Conservation (phyloP, 176 grass and related monocot genomes). For the Miscanthus lutarioriparius region DNA sequence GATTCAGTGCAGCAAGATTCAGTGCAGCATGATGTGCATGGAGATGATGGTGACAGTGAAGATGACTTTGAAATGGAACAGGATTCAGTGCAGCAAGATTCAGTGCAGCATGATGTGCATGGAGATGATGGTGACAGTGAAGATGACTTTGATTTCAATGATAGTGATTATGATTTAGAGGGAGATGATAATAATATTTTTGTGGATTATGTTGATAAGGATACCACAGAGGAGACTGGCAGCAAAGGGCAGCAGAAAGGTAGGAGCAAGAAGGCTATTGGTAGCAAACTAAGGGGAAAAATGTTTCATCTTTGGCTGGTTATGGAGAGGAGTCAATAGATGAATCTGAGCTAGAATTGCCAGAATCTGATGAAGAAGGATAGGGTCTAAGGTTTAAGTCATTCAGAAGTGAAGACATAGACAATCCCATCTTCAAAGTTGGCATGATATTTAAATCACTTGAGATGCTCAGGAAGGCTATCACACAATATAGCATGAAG, state of each 20-base stretch:
- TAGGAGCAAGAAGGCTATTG: background rate
- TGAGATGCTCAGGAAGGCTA: no score
- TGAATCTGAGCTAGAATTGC: background rate
- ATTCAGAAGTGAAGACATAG: background rate
- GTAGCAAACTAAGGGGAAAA: background rate
- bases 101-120: background rate
- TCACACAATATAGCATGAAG: no score
- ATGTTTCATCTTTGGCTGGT: no score
- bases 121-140: background rate
- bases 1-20: no score
- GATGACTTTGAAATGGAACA: background rate
- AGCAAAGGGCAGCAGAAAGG: background rate
- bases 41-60: no score
- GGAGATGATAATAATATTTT: background rate
- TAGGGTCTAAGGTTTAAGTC: background rate
- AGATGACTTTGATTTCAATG: background rate
- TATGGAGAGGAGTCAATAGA: background rate
- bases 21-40: no score
- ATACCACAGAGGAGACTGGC: background rate
- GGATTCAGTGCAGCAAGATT: background rate
- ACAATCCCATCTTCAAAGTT: no score
- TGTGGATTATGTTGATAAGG: background rate
- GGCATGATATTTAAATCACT: no score
- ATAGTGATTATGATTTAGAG: background rate
- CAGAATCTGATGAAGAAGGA: background rate